Evolutionary conservation across 1,139 yeast species (phyloP), one percentile per base, ranked within the genome.

Genomic region (Arxiozyma heterogenica): DNA sequence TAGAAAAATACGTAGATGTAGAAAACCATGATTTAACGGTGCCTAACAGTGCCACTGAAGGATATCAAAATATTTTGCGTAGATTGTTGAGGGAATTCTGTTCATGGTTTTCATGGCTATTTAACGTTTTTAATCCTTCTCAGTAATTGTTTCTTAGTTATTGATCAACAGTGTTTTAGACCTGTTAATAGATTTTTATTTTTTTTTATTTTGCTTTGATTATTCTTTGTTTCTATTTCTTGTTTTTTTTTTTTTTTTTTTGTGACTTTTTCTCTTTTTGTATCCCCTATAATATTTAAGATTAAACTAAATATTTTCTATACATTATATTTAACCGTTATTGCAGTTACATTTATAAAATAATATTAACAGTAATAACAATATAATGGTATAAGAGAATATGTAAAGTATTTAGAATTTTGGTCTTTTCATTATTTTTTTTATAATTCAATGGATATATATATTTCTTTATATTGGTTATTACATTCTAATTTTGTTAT

Each of bases 1-100:
- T 41, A 21, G 49, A 46, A 21, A 38, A 21, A 5, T 12, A 46
- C 5, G 11, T 38, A 17, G 43, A 46, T n/a, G 34, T 46, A 20
- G 49, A 46, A 46, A 20, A 46, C 17, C 49, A 22, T 22, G 49
- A 46, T 46, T 6, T 46, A 6, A 38, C 49, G 1, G 42, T 46
- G 9, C 34, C 21, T 9, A 22, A 46, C n/a, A 34, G 39, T 15
- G 21, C 51, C 34, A 52, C 59, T 20, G 55, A 53, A 22, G 57
- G 56, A 18, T 61, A 59, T 50, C 56, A 58, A 42, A 58, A 54
- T 38, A 49, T 60, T 12, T 50, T 61, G 49, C 56, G 58, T 48
- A 58, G 58, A 38, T 53, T 51, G 11, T 11, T 55, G 9, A 47
- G 42, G n/a, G 51, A 51, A 46, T 51, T 52, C 27, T 42, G 52